Percentiles rank a stretch among this genome's conserved stretches.
Evolutionary conservation across 2,329 filamentous ascomycete species (phyloP).

Genomic region (Aureobasidium sp.): DNA sequence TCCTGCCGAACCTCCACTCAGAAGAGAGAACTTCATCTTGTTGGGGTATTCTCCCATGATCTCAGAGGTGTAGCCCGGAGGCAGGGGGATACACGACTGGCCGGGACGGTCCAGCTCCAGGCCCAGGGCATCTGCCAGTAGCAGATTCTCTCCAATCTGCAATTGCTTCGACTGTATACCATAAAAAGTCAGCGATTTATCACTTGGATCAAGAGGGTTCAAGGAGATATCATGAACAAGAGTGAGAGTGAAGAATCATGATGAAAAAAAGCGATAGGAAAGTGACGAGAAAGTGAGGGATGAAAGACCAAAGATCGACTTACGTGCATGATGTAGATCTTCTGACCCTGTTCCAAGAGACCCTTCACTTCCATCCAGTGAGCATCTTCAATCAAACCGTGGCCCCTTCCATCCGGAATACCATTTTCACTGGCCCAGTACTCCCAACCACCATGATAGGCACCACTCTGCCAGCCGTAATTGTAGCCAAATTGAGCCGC

Average conservation of each 20-base stretch:
- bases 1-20: not conserved
- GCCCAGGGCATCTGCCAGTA: not conserved
- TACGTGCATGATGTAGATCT: slow-evolving; percentile 1
- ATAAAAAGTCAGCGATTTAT: not conserved
- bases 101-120: not conserved
- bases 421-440: not conserved
- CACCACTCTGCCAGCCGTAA: not conserved
- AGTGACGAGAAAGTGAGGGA: not conserved
- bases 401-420: not conserved
- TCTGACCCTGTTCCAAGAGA: not conserved
- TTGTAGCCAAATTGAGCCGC: not conserved
- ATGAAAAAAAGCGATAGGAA: not conserved
- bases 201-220: not conserved
- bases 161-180: not conserved
- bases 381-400: not conserved
- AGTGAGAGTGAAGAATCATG: not conserved
- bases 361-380: not conserved
- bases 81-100: not conserved
- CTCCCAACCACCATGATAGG: not conserved
- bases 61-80: not conserved
- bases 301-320: not conserved
- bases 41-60: slow-evolving; percentile 1
- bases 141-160: not conserved
- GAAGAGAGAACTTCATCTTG: not conserved
- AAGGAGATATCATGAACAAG: not conserved